These are phyloP conservation scores for Wakefieldia striispora DNA, from an alignment of 768 basidiomycete species.

Conservation along the genomic window DNA sequence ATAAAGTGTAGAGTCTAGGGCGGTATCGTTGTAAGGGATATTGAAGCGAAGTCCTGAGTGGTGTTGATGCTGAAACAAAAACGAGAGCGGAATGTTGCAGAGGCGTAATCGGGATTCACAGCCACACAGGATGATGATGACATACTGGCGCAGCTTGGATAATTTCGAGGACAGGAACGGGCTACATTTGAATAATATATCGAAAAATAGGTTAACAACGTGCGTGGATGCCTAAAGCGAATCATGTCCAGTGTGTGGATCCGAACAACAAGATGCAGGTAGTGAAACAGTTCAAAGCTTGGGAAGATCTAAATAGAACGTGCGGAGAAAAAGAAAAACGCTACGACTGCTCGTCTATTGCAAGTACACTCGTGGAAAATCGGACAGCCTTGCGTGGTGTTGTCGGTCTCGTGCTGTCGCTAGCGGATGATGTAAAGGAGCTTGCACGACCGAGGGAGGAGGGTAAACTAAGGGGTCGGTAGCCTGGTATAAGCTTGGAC, in stretches of 20 bases:
- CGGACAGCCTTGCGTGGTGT: conserved; percentile 61
- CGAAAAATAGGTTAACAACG: conserved; percentile 24
- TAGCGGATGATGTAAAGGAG: conserved; percentile 32
- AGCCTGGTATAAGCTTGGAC: conserved; percentile 49
- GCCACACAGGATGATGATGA: conserved; percentile 25
- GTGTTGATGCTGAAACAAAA: conserved; percentile 7
- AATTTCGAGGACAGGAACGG: conserved; percentile 10
- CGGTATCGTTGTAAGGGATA: conserved; percentile 4
- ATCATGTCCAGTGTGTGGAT: conserved; percentile 20
- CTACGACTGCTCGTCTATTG: conserved; percentile 22
- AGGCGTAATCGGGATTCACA: conserved; percentile 18
- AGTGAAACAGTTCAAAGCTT: conserved; percentile 13
- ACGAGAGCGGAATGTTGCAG: background rate
- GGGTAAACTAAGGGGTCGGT: conserved; percentile 36
- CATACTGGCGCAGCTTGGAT: conserved; percentile 8
- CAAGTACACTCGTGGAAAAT: conserved; percentile 49
- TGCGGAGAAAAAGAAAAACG: background rate
- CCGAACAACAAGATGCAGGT: conserved; percentile 21
- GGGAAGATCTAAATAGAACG: conserved; percentile 2
- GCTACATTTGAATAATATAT: conserved; percentile 35
- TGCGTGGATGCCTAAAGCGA: conserved; percentile 7
- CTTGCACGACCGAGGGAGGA: conserved; percentile 34
- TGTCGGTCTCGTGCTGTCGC: conserved; percentile 36
- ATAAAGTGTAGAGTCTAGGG: conserved; percentile 2
- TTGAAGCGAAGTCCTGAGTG: background rate